A percentile compares a stretch with the other conserved stretches of the same genome.
Evolutionary conservation across 768 basidiomycete genomes (phyloP).

Genomic region (Myochromella boudieri): DNA sequence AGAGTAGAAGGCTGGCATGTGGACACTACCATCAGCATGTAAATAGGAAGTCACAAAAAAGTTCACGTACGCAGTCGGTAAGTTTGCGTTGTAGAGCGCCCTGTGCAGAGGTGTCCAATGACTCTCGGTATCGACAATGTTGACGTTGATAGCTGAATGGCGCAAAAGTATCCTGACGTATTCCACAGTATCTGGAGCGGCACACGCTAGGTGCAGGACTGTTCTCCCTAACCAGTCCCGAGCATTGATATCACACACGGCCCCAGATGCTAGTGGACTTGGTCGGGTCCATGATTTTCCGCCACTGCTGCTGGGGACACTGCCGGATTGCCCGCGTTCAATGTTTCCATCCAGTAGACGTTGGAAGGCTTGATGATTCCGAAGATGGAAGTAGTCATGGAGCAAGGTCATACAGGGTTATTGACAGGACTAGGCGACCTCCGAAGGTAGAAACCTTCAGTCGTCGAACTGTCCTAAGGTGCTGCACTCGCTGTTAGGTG

Average conservation of each 20-base stretch:
- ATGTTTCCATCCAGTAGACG: constrained; percentile 59
- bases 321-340: constrained; percentile 34
- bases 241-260: constrained; percentile 60
- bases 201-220: constrained; percentile 80
- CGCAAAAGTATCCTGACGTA: constrained; percentile 77
- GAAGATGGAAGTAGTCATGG: constrained; percentile 72
- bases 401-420: constrained; percentile 71
- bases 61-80: constrained; percentile 60
- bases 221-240: constrained; percentile 73
- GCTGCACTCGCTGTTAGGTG: constrained; percentile 20
- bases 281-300: constrained; percentile 59
- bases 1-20: constrained; percentile 59
- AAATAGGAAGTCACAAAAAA: neutral
- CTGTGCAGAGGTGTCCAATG: constrained; percentile 92
- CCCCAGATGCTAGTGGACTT: constrained; percentile 35
- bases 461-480: constrained; percentile 23
- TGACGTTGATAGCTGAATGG: constrained; percentile 76
- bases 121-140: constrained; percentile 77
- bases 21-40: neutral
- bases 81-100: constrained; percentile 77
- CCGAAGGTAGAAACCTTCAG: constrained; percentile 32
- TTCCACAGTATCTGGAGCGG: constrained; percentile 66
- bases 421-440: constrained; percentile 34
- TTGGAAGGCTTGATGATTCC: constrained; percentile 76
- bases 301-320: constrained; percentile 43